Evolutionary conservation across 805 yeast species (phyloP).

Genomic region (Huiozyma sinensis): DNA sequence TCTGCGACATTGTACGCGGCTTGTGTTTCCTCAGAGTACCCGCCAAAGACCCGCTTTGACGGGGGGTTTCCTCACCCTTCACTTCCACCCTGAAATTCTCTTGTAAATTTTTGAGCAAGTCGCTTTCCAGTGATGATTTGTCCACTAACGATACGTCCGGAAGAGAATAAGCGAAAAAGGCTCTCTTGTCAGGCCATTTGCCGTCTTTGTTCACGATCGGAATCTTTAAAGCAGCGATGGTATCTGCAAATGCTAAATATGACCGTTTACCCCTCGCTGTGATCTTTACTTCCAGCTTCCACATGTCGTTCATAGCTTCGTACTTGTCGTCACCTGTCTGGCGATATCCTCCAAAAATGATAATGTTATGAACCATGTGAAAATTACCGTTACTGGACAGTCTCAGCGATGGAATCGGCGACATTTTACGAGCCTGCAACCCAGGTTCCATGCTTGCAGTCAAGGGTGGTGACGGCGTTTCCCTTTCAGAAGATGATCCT

Average conservation of each 20-base stretch:
- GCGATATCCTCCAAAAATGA: conserved; percentile 42
- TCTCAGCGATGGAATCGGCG: not conserved
- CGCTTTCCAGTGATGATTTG: conserved; percentile 6
- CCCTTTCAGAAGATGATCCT: not conserved
- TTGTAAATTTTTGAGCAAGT: conserved; percentile 14
- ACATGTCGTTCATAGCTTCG: conserved; percentile 31
- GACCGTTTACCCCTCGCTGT: conserved; percentile 28
- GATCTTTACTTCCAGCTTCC: conserved; percentile 33
- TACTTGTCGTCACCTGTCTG: conserved; percentile 23
- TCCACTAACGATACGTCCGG: conserved; percentile 12
- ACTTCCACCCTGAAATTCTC: conserved; percentile 13
- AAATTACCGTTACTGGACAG: not conserved
- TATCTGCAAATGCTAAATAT: conserved; percentile 30
- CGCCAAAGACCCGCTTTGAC: not conserved
- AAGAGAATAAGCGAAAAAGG: conserved; percentile 26
- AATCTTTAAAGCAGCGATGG: conserved; percentile 26
- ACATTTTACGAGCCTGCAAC: not conserved
- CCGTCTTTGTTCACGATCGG: conserved; percentile 7
- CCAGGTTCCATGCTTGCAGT: not conserved
- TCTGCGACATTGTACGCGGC: not conserved
- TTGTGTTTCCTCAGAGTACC: not conserved
- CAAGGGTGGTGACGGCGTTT: not conserved
- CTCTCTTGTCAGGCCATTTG: conserved; percentile 28
- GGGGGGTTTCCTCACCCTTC: too few species aligned
- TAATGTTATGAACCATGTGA: conserved; percentile 6